Evolutionary conservation across 2,329 filamentous ascomycete species (phyloP).

Genomic region (Hypoxylon sp.): DNA sequence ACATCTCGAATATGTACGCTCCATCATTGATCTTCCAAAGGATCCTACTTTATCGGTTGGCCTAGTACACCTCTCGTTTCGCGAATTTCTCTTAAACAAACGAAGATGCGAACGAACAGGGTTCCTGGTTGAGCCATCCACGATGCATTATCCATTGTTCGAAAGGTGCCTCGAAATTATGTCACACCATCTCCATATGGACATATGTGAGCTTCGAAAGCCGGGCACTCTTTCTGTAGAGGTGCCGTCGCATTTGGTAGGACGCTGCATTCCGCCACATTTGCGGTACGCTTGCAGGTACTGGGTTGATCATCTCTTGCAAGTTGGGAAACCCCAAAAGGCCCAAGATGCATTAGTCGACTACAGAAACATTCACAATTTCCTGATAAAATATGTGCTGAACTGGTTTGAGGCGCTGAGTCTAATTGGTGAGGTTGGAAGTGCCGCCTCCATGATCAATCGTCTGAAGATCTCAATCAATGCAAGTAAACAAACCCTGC

Average conservation of each 20-base stretch:
- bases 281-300: conserved; percentile 30
- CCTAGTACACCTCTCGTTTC: conserved; percentile 28
- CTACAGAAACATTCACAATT: conserved; percentile 2
- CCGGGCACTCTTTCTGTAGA: conserved; percentile 16
- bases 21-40: conserved; percentile 22
- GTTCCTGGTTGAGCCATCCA: conserved; percentile 8
- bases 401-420: conserved; percentile 21
- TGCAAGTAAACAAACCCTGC: not conserved
- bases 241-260: not conserved
- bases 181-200: conserved; percentile 9
- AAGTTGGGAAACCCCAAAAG: not conserved
- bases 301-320: conserved; percentile 27
- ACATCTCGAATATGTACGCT: conserved; percentile 13
- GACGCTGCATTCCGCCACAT: conserved; percentile 9
- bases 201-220: conserved; percentile 20
- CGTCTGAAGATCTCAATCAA: conserved; percentile 1
- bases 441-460: not conserved
- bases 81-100: conserved; percentile 24
- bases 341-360: not conserved
- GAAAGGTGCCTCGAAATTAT: conserved; percentile 26
- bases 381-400: conserved; percentile 5
- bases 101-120: not conserved
- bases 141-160: conserved; percentile 11
- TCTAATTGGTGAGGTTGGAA: conserved; percentile 15
- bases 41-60: not conserved